phyloP scores from a whole-genome alignment of 768 basidiomycete species.

The Mycena rosella region DNA sequence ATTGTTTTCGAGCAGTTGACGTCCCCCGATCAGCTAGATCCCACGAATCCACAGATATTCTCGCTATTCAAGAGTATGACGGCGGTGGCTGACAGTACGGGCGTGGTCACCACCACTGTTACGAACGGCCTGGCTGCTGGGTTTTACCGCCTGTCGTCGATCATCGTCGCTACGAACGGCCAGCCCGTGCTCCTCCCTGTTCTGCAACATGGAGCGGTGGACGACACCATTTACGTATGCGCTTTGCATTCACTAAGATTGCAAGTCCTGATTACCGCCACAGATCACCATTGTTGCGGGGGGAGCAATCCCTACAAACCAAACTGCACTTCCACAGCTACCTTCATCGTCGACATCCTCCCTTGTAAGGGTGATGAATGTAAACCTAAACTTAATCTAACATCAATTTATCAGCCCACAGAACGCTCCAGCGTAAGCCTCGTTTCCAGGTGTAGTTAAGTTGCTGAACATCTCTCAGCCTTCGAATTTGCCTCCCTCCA shows the following conservation, averaged over 20 bases:
- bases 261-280: neutral
- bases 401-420: neutral
- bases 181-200: constrained; percentile 45
- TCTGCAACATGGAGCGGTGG: constrained; percentile 48
- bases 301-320: constrained; percentile 24
- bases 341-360: neutral
- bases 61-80: constrained; percentile 56
- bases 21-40: constrained; percentile 54
- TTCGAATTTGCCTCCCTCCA: too few species aligned
- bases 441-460: neutral
- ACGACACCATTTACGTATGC: constrained; percentile 45
- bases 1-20: constrained; percentile 63
- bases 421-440: neutral
- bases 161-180: constrained; percentile 49
- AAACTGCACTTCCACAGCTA: neutral
- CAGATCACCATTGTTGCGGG: constrained; percentile 26
- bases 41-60: constrained; percentile 61
- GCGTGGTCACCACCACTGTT: constrained; percentile 52
- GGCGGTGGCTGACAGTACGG: constrained; percentile 46
- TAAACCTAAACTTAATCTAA: neutral
- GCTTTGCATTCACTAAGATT: neutral
- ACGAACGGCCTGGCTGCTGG: constrained; percentile 64
- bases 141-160: constrained; percentile 58
- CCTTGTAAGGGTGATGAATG: neutral
- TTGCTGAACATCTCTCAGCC: neutral